Evolutionary conservation across 2,329 filamentous ascomycete genomes (phyloP), one percentile per base, ranked within the genome.

Genomic region (Colletotrichum liriopes): DNA sequence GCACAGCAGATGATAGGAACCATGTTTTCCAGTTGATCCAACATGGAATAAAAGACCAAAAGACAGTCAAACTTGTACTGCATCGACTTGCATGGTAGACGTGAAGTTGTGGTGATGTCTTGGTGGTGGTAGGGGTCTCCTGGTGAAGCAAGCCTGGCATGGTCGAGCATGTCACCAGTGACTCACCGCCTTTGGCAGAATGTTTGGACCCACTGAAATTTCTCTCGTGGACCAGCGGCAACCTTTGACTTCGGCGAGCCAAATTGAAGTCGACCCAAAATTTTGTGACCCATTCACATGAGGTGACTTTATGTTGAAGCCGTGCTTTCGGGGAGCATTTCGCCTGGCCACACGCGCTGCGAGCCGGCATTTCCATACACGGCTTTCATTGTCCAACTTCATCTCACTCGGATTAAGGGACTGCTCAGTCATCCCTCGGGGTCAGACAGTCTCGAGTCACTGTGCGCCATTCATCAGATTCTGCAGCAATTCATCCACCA

Each of bases 161-260:
- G 47, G 47, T 12, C 16, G 43, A 26, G 63, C 32, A 51, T 23
- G 65, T 65, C 29, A 32, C 37, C 9, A 6, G 52, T 35, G 26
- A n/a, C 69, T 72, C 52, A 72, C 69, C 69, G 69, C 69, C 59
- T 55, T 64, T 51, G 73, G 73, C 73, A 74, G 66, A 74, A 74
- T 67, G 8, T 5, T 3, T 2, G n/a, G 62, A 66, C 73, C 73
- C 73, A 73, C 73, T 73, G 58, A 74, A 74, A 73, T 74, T 74
- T 74, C 73, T 74, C 64, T 72, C 45, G 37, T 37, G 35, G 52
- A 68, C 59, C 49, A 23, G 58, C 65, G 52, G 41, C 59, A 45
- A 41, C 18, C 52, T 59, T 39, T 26, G 29, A 59, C 37, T 41
- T 43, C 11, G 64, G n/a, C 35, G 67, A 68, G 29, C 47, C 65